A percentile compares a stretch with the other conserved stretches of the same genome.
Conservation (phyloP, 2,329 filamentous ascomycete genomes). For the Sclerotinia borealis region DNA sequence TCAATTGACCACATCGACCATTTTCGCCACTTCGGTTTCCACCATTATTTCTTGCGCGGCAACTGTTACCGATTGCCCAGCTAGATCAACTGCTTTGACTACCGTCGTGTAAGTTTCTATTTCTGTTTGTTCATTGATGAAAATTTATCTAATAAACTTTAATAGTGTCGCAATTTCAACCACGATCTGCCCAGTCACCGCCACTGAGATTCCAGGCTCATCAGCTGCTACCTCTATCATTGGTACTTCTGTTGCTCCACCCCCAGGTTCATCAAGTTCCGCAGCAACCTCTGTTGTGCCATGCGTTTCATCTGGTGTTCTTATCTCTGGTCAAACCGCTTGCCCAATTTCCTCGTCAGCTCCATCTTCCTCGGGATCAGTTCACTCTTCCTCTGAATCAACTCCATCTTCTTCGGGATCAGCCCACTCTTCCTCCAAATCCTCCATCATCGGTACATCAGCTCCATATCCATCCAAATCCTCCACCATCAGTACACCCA, state of each 20-base stretch:
- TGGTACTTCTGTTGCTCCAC: background rate
- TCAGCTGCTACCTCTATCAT: background rate
- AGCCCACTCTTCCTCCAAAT: background rate
- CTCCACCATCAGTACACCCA: background rate
- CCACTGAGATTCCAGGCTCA: conserved; percentile 2
- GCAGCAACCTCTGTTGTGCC: too few species aligned
- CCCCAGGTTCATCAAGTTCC: too few species aligned
- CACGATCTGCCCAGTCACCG: conserved; percentile 32
- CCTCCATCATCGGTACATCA: background rate
- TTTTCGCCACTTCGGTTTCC: conserved; percentile 44
- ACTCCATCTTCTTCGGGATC: background rate
- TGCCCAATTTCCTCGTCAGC: background rate
- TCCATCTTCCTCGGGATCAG: background rate
- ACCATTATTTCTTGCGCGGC: conserved; percentile 47
- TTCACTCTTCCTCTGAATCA: background rate
- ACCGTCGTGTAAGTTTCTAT: conserved; percentile 34
- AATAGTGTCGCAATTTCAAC: conserved; percentile 37
- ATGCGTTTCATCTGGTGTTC: too few species aligned
- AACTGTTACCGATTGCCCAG: conserved; percentile 47
- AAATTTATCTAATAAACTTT: background rate
- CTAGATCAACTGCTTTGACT: conserved; percentile 33
- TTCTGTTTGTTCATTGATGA: too few species aligned
- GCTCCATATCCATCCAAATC: background rate
- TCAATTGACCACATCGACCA: conserved; percentile 36
- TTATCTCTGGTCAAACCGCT: too few species aligned